These are phyloP conservation scores for Agrocybe praecox DNA, from an alignment of 768 basidiomycete species.

Conservation along the genomic window DNA sequence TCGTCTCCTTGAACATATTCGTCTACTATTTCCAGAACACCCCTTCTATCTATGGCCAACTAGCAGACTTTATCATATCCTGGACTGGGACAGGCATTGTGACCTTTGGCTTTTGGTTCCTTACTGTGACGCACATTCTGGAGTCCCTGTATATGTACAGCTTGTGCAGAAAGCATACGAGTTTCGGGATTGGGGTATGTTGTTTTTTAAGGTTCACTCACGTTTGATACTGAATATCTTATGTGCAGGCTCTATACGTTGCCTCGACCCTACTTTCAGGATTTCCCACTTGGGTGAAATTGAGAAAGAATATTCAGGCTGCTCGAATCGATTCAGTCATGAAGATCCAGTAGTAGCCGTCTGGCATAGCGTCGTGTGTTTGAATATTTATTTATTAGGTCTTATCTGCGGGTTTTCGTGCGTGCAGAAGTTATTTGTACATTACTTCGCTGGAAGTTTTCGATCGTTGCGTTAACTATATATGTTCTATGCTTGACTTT, in stretches of 20 bases:
- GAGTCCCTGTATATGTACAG: slow-evolving; percentile 51
- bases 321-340: slow-evolving; percentile 80
- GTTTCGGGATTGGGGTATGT: slow-evolving; percentile 41
- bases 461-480: background rate
- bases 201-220: background rate
- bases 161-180: slow-evolving; percentile 50
- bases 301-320: slow-evolving; percentile 61
- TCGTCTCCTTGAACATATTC: slow-evolving; percentile 28
- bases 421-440: too few relatives aligned
- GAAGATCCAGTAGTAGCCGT: slow-evolving; percentile 61
- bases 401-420: too few relatives aligned
- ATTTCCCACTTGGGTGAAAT: slow-evolving; percentile 51
- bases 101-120: slow-evolving; percentile 32
- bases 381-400: too few relatives aligned
- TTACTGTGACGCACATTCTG: slow-evolving; percentile 39
- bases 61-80: slow-evolving; percentile 33
- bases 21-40: slow-evolving; percentile 31
- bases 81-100: slow-evolving; percentile 31
- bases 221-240: background rate
- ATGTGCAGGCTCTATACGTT: slow-evolving; percentile 53
- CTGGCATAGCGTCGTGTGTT: too few relatives aligned
- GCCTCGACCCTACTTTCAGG: slow-evolving; percentile 53
- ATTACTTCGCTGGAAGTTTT: background rate
- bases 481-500: background rate
- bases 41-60: slow-evolving; percentile 28